phyloP scores from a whole-genome alignment of 2,329 filamentous ascomycete genomes.

The Sclerotinia glacialis region DNA sequence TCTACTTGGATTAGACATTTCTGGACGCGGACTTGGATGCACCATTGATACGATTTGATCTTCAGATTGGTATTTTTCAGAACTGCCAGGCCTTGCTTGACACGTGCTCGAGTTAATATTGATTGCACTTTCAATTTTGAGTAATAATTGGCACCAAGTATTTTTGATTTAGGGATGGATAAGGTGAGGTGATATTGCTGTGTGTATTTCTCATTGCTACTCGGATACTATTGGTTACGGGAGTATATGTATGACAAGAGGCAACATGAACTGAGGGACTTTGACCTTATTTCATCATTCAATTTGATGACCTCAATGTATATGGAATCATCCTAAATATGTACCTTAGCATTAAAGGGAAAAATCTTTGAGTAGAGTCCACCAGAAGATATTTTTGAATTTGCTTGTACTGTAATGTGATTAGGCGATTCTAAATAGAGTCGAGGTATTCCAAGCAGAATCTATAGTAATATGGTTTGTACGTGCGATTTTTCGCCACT shows the following conservation, averaged over 20 bases:
- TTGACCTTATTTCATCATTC: neutral
- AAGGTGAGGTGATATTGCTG: neutral
- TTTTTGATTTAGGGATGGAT: neutral
- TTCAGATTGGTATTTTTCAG: neutral
- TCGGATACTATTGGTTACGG: neutral
- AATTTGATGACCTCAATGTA: neutral
- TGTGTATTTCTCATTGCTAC: neutral
- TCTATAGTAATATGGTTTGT: too few relatives aligned
- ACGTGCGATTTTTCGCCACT: too few relatives aligned
- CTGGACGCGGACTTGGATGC: neutral
- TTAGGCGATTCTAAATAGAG: too few relatives aligned
- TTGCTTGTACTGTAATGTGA: neutral
- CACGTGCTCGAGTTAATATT: neutral
- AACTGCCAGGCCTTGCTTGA: accelerated
- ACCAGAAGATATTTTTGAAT: neutral
- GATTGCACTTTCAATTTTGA: neutral
- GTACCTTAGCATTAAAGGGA: neutral
- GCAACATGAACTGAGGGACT: neutral
- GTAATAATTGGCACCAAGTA: neutral
- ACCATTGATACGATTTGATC: neutral
- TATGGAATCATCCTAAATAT: neutral
- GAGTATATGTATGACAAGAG: too few relatives aligned
- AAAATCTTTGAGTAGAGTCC: neutral
- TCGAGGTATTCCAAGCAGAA: too few relatives aligned
- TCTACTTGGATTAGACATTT: neutral